These are phyloP conservation scores for Lablab purpureus DNA, from an alignment of 306 rosid species.

Conservation along the genomic window DNA sequence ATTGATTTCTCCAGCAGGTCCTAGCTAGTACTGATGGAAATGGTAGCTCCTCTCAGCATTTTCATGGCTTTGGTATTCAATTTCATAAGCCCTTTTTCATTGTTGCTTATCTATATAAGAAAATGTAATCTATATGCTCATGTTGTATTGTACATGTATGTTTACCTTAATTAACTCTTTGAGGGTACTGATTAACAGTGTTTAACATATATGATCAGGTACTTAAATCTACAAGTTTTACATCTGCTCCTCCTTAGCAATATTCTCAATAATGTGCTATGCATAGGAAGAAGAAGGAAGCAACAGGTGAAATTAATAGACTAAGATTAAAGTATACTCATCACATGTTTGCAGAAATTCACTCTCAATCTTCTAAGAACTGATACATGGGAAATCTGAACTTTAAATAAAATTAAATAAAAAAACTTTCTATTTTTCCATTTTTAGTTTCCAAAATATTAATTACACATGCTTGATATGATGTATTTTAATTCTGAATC, in stretches of 20 bases:
- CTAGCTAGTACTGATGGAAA: conserved; percentile 7
- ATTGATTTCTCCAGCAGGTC: conserved; percentile 29
- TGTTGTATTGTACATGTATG: not conserved
- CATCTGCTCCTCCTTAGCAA: not conserved
- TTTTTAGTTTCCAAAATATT: too few species aligned
- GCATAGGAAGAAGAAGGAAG: conserved; percentile 16
- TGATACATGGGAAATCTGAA: too few species aligned
- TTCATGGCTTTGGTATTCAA: conserved; percentile 30
- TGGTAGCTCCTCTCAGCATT: conserved; percentile 2
- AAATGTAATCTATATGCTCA: not conserved
- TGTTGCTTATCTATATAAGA: not conserved
- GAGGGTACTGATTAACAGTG: conserved; percentile 13
- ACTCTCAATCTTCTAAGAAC: too few species aligned
- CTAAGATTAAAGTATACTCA: not conserved
- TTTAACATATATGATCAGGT: not conserved
- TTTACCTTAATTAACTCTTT: conserved; percentile 9
- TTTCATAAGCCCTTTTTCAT: conserved; percentile 8
- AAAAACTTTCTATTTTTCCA: too few species aligned
- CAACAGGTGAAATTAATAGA: not conserved
- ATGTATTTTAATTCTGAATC: too few species aligned
- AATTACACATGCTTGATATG: too few species aligned
- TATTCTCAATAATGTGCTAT: not conserved
- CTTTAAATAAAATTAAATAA: too few species aligned
- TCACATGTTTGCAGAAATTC: conserved; percentile 17
- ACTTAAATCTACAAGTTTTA: not conserved